These are phyloP conservation scores for Penicillium daleae DNA, from an alignment of 495 filamentous ascomycete species.

Conservation along the genomic window DNA sequence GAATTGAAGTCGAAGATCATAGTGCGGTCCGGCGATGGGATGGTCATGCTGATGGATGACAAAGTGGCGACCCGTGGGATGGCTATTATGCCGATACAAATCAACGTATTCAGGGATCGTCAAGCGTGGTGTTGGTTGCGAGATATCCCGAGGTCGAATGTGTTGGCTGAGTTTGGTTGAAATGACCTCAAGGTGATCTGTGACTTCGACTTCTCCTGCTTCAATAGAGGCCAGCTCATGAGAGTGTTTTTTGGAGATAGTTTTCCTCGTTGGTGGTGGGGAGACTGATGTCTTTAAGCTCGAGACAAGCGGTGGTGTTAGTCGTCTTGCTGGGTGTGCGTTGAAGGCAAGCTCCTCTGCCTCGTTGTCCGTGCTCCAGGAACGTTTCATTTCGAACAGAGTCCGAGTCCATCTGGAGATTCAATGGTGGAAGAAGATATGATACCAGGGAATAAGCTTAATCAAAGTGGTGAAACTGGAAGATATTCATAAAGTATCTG, in stretches of 20 bases:
- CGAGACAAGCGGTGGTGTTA: not conserved
- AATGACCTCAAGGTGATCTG: conserved; percentile 59
- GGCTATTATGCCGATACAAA: conserved; percentile 57
- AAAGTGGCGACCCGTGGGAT: conserved; percentile 59
- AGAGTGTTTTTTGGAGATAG: not conserved
- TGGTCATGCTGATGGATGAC: conserved; percentile 74
- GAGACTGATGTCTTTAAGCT: conserved; percentile 23
- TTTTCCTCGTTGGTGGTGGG: conserved; percentile 15
- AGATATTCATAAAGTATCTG: not conserved
- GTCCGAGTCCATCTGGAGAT: not conserved
- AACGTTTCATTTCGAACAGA: conserved; percentile 24
- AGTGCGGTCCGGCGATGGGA: conserved; percentile 64
- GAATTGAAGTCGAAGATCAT: conserved; percentile 70
- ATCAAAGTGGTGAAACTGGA: not conserved
- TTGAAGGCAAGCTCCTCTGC: conserved; percentile 1
- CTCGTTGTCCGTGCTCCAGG: conserved; percentile 14
- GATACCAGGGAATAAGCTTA: not conserved
- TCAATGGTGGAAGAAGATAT: not conserved
- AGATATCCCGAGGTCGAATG: conserved; percentile 8
- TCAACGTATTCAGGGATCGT: conserved; percentile 48
- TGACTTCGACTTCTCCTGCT: conserved; percentile 55
- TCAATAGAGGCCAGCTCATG: conserved; percentile 55
- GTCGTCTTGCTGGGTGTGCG: not conserved
- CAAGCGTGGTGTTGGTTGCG: conserved; percentile 38
- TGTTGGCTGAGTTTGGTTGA: conserved; percentile 42